phyloP scores from a whole-genome alignment of 208 protist species.

The Acanthamoeba sp. region DNA sequence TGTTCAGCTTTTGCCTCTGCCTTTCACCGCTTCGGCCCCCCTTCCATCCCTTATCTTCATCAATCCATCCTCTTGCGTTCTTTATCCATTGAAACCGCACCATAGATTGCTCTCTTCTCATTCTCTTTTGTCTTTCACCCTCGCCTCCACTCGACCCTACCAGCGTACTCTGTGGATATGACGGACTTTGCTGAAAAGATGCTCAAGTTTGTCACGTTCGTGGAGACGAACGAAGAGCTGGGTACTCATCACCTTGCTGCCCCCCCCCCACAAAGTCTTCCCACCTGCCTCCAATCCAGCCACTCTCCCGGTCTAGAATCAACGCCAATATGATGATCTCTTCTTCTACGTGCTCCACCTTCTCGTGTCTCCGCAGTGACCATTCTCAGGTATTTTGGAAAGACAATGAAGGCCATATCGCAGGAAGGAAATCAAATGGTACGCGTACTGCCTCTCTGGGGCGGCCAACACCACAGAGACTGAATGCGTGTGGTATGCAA shows the following conservation, averaged over 20 bases:
- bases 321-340: too few relatives aligned
- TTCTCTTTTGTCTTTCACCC: not conserved
- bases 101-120: not conserved
- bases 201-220: constrained; percentile 42
- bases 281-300: too few relatives aligned
- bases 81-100: not conserved
- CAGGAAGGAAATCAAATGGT: constrained; percentile 47
- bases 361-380: not conserved
- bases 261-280: not conserved
- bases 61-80: not conserved
- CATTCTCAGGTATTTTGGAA: constrained; percentile 51
- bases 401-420: constrained; percentile 63
- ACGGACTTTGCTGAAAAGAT: constrained; percentile 50
- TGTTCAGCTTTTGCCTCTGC: too few relatives aligned
- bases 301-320: too few relatives aligned
- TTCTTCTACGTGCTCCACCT: not conserved
- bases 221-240: constrained; percentile 32
- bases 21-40: not conserved
- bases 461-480: not conserved
- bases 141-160: not conserved
- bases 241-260: not conserved
- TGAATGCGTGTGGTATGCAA: not conserved
- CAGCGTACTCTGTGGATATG: constrained; percentile 26
- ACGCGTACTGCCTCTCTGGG: not conserved
- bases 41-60: not conserved